Conservation (phyloP, 768 basidiomycete genomes). For the Agaricus sinodeliciosus region DNA sequence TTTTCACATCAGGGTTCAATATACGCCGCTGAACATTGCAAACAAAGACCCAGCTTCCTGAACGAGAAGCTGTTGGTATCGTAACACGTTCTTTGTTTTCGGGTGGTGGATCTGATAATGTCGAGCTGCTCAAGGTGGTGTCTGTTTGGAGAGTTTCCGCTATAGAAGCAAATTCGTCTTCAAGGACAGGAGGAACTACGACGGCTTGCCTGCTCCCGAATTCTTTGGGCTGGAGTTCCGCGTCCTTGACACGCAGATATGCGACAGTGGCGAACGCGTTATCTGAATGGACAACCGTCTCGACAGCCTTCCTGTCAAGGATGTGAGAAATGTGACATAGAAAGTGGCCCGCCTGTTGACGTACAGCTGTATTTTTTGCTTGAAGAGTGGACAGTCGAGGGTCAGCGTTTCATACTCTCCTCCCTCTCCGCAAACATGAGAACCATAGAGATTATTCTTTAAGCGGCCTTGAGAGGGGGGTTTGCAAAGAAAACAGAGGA, state of each 20-base stretch:
- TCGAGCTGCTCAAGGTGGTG: background rate
- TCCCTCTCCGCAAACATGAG: slow-evolving; percentile 95
- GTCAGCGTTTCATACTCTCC: slow-evolving; percentile 97
- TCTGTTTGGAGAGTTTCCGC: background rate
- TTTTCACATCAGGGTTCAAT: slow-evolving; percentile 11
- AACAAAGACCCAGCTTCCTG: slow-evolving; percentile 66
- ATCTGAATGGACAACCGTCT: slow-evolving; percentile 73
- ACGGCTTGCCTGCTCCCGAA: slow-evolving; percentile 14
- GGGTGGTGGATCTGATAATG: background rate
- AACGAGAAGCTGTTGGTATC: slow-evolving; percentile 18
- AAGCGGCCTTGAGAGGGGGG: background rate
- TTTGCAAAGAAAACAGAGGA: background rate
- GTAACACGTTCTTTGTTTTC: background rate
- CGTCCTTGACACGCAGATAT: slow-evolving; percentile 74
- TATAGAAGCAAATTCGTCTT: slow-evolving; percentile 24
- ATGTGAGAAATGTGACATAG: slow-evolving; percentile 3
- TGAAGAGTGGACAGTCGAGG: slow-evolving; percentile 85
- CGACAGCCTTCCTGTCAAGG: slow-evolving; percentile 45
- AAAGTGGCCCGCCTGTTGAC: slow-evolving; percentile 16
- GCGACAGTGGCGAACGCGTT: slow-evolving; percentile 88
- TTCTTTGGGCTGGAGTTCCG: slow-evolving; percentile 53
- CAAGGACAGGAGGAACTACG: slow-evolving; percentile 47
- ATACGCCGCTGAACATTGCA: slow-evolving; percentile 42
- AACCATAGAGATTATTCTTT: slow-evolving; percentile 77
- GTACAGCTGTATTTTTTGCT: slow-evolving; percentile 64